Base-by-base conservation (phyloP, 2,329 filamentous ascomycete species). In the Aquanectria penicillioides region DNA sequence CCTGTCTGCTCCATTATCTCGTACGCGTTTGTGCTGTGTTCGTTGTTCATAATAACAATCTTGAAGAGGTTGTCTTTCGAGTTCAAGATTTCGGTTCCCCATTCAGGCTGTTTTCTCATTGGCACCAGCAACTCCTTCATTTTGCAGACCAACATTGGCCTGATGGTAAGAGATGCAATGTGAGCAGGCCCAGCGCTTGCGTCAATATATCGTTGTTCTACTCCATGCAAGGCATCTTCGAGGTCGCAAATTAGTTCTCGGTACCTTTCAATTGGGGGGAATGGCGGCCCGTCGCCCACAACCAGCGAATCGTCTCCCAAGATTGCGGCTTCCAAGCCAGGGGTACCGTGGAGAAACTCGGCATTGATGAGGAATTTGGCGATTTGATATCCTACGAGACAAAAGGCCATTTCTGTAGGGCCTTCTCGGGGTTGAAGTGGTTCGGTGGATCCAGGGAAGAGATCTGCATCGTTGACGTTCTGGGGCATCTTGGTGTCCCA, bases 401-500 rank as follows among this genome's bases (percentile, higher is more conserved):
- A 80, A 59, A 86, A 86, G 1, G 83, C 82, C 85, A 88, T 88
- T 59, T 88, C 85, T 0, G 85, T 88, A 3, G 85, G 84, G 0
- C 84, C 84, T 2, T 86, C 82, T 17, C 80, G 80, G 11, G 82
- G 75, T 37, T 80, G 77, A 2, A 86, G 71, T 0, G 82, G 80
- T 51, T 84, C 80, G 7, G 77, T 80, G 28, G 84, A 83, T 3
- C 78, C 78, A 1, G 83, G 84, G 57, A 81, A 82, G 0, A 89
- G 74, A 60, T 88, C 85, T 18, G 79, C 78, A 63, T 89, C 86
- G 69, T 87, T 85, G 54, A 88, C 74, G 59, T 88, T 88, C 43
- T 76, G 76, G 6, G 86, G 86, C 59, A 76, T 71, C 67, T 83
- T 82, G 5, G 85, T 86, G 58, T 86, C 82, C 81, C 83, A 87